phyloP scores from a whole-genome alignment of 2,329 filamentous ascomycete species.

The Diaporthe ampelina region DNA sequence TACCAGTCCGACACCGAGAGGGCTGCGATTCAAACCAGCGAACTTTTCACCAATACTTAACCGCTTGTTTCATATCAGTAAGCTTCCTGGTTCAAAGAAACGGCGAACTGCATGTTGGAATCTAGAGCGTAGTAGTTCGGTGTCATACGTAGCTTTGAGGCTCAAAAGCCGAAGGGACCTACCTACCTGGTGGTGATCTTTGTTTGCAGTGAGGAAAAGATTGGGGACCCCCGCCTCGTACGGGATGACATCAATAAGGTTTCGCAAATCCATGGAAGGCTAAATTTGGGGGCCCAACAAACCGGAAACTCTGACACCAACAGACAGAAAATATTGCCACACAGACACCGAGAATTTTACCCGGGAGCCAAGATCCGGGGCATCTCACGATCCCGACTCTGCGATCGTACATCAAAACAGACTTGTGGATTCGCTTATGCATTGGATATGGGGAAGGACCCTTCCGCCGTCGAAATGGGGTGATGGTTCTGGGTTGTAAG shows the following conservation, averaged over 20 bases:
- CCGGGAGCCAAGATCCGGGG: constrained; percentile 19
- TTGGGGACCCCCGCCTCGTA: not conserved
- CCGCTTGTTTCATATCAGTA: not conserved
- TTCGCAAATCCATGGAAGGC: constrained; percentile 13
- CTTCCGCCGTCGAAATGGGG: not conserved
- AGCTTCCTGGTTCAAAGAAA: not conserved
- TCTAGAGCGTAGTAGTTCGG: not conserved
- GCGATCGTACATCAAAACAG: not conserved
- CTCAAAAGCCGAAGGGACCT: not conserved
- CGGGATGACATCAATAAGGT: constrained; percentile 21
- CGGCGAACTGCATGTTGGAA: not conserved
- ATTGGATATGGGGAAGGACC: not conserved
- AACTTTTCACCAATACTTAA: not conserved
- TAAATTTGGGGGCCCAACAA: constrained; percentile 10
- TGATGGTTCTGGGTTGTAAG: not conserved
- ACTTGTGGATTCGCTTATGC: not conserved
- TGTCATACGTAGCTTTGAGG: not conserved
- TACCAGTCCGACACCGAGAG: constrained; percentile 13
- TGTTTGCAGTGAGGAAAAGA: not conserved
- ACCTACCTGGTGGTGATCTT: not conserved
- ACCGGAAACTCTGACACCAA: constrained; percentile 12
- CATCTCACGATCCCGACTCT: not conserved
- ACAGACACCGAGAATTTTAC: not conserved
- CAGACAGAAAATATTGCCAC: not conserved
- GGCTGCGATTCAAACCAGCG: not conserved